Conservation (phyloP, 2,329 filamentous ascomycete genomes). For the Fusarium subglutinans region DNA sequence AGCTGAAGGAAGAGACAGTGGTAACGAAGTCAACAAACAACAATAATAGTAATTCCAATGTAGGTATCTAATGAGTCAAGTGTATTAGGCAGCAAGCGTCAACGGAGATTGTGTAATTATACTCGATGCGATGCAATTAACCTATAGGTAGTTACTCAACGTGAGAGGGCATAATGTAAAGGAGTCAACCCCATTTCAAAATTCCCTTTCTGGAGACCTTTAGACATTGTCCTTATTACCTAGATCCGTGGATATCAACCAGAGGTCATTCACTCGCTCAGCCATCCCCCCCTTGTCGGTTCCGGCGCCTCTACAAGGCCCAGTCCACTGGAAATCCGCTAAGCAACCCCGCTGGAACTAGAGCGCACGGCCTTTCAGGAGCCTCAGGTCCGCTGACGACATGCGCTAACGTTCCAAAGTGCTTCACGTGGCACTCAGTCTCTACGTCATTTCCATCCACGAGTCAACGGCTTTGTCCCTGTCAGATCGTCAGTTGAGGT, state of each 20-base stretch:
- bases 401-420: conserved; percentile 19
- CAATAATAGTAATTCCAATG: not conserved
- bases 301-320: conserved; percentile 14
- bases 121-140: not conserved
- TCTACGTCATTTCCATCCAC: conserved; percentile 24
- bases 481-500: conserved; percentile 1
- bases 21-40: conserved; percentile 6
- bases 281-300: conserved; percentile 13
- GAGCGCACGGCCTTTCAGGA: conserved; percentile 7
- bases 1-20: not conserved
- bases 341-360: conserved; percentile 11
- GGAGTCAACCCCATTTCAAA: not conserved
- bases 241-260: conserved; percentile 6
- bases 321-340: conserved; percentile 18
- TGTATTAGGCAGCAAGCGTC: conserved; percentile 1
- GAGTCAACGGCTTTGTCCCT: conserved; percentile 6
- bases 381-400: conserved; percentile 34
- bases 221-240: not conserved
- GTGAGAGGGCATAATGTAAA: not conserved
- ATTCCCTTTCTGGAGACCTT: not conserved
- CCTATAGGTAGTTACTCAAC: not conserved
- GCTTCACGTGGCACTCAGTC: conserved; percentile 25
- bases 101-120: not conserved
- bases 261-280: not conserved
- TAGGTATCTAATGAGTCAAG: conserved; percentile 4